These are phyloP conservation scores for Knufia petricola DNA, from an alignment of 2,329 filamentous ascomycete genomes.

Conservation along the genomic window DNA sequence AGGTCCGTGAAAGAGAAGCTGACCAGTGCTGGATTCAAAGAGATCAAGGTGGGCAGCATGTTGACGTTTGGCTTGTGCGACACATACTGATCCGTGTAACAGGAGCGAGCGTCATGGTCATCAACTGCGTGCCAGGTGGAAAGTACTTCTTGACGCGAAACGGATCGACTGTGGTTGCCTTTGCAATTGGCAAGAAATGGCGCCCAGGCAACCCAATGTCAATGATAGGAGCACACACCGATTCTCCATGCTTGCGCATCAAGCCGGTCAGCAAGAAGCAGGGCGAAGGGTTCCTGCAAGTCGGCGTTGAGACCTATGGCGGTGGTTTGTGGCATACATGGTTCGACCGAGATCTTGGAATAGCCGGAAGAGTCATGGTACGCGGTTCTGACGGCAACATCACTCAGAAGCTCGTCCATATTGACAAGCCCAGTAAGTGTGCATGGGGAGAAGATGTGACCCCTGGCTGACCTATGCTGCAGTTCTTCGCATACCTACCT, in stretches of 20 bases:
- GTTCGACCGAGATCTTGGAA: constrained; percentile 90
- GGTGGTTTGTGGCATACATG: constrained; percentile 96
- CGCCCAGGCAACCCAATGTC: constrained; percentile 79
- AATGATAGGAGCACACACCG: constrained; percentile 93
- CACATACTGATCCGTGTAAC: neutral
- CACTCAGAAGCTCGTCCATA: constrained; percentile 75
- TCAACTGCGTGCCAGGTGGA: constrained; percentile 71
- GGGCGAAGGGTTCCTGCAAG: constrained; percentile 78
- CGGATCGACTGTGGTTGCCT: constrained; percentile 82
- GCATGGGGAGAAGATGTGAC: neutral
- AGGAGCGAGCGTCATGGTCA: constrained; percentile 84
- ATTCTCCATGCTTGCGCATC: constrained; percentile 81
- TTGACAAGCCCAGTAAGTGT: constrained; percentile 62
- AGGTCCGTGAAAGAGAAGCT: constrained; percentile 66
- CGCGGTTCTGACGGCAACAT: constrained; percentile 63
- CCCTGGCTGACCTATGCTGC: neutral
- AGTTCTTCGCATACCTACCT: constrained; percentile 79
- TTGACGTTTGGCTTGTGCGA: too few species aligned
- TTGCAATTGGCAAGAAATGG: constrained; percentile 85
- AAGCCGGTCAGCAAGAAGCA: constrained; percentile 91
- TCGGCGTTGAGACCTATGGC: constrained; percentile 93
- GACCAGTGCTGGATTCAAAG: constrained; percentile 71
- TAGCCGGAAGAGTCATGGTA: constrained; percentile 82
- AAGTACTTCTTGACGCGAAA: constrained; percentile 97
- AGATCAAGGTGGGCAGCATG: constrained; percentile 53